phyloP scores from a whole-genome alignment of 176 grass and related monocot genomes.

The Oryza officinalis region DNA sequence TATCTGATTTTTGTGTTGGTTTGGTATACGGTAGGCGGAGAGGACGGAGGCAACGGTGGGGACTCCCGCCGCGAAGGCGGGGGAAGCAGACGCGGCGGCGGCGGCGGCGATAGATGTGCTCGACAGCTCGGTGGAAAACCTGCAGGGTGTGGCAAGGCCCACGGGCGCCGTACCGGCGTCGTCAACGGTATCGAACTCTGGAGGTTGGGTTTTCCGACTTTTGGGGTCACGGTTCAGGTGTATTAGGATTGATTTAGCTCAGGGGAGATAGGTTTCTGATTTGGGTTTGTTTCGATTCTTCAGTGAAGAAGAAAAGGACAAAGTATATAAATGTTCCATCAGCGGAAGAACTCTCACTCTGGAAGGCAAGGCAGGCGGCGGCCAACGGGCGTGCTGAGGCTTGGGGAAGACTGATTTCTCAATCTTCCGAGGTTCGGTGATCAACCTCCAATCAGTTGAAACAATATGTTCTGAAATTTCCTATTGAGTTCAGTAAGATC shows the following conservation, averaged over 20 bases:
- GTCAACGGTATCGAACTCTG: conserved; percentile 31
- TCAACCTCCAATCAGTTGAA: background rate
- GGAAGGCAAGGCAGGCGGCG: background rate
- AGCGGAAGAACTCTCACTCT: background rate
- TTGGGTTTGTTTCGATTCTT: background rate
- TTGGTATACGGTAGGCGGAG: background rate
- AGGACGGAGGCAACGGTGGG: background rate
- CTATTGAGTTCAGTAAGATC: background rate
- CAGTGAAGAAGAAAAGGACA: conserved; percentile 30
- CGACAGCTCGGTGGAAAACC: conserved; percentile 20
- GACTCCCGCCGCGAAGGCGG: background rate
- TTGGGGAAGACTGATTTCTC: conserved; percentile 58
- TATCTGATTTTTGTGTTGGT: conserved; percentile 33
- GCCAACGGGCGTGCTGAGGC: background rate
- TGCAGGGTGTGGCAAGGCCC: conserved; percentile 6
- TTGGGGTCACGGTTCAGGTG: background rate
- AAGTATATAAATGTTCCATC: background rate
- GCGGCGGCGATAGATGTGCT: conserved; percentile 21
- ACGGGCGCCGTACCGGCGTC: background rate
- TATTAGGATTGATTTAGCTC: background rate
- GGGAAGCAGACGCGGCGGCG: no score
- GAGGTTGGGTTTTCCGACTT: background rate
- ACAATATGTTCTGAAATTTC: background rate
- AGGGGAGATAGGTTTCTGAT: background rate
- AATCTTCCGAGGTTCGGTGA: conserved; percentile 41